Evolutionary conservation across 306 rosid species (phyloP), one percentile per base, ranked within the genome.

Genomic region (Cicer yamashitae): DNA sequence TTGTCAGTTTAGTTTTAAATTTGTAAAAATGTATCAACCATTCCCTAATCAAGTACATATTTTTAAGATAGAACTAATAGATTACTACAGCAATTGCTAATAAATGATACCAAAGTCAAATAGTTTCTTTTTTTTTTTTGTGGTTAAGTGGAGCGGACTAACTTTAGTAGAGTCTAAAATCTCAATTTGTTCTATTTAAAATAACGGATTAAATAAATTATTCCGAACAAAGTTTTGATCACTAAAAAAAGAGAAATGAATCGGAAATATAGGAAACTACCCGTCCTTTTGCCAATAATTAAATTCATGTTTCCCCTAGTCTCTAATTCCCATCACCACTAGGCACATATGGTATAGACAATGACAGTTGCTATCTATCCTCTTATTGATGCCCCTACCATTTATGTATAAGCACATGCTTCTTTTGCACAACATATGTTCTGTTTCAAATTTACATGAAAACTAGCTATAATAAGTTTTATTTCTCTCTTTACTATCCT

Each of bases 291-390:
- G 70, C 43, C 84, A 83, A 81, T 87, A 30, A 30, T 30, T 30
- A 84, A 91, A 86, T 91, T 87, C 94, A 91, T 93, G 91, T 89
- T 84, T 79, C 78, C 68, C 88, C 73, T 76, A 84, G 52, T 80
- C 84, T 80, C 79, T 47, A 77, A 82, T 73, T 84, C 77, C 77
- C 85, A 86, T 71, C 67, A 69, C 67, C 79, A 79, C 67, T 83
- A 70, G 79, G 75, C 71, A 86, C 71, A 85, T 83, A 87, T 84
- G 86, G 84, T 77, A 87, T 66, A 85, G 97, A 93, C 89, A 91
- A 71, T 48, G 98, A 91, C 97, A 85, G 78, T 87, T 89, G 97
- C 87, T 87, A 77, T 57, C 85, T 71, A 71, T 50, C 82, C 84
- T 88, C 75, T 83, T 52, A 85, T 88, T 86, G 68, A 83, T 91